Base-by-base conservation (phyloP, 2,329 filamentous ascomycete species). In the Dothiorella sarmentorum region DNA sequence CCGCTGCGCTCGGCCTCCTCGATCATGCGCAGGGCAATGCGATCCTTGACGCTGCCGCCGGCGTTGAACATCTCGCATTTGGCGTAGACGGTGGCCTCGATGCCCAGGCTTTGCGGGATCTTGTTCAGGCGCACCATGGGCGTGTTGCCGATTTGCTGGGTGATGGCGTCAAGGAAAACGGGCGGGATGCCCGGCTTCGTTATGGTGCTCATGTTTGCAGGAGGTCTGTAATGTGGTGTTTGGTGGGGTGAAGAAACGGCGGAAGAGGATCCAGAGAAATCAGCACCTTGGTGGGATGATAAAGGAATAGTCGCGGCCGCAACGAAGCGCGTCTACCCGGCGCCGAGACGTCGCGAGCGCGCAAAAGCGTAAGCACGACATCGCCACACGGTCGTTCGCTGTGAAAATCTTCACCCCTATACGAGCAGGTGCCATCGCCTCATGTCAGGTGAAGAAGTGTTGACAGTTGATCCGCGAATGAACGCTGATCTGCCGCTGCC, bases 11-110 rank as follows among this genome's bases (percentile, higher is more conserved):
- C 94, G 13, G 94, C 94, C 73, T 93, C 89, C 76, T 97, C 92
- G 62, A 99, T 89, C 94, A 99, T 99, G 69, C 94, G 89, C 72
- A 97, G 78, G 20, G 94, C 94, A 72, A 99, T 99, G 61, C 92
- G 84, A 76, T 97, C 92, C 76, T 97, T 97, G 70, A 96, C 89
- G 71, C 89, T 94, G 64, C 92, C 92, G 60, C 92, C 92, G 11
- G 92, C 91, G 77, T 95, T 96, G 82, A 96, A 96, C 61, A 91
- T 86, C 76, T 97, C 92, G 60, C 92, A 83, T 76, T 97, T 97
- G 62, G 87, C 92, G 73, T 93, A 96, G 51, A 97, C 88, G 57
- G 91, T 87, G 59, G 89, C 90, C 72, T 94, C 86, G 68, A 99
- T 89, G 56, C 93, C 93, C 18, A 96, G 81, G 56, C 90, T 93